Percentiles rank a stretch among this genome's conserved stretches.
Evolutionary conservation across 2,329 filamentous ascomycete genomes (phyloP).

Genomic region (Blastomyces emzantsi): DNA sequence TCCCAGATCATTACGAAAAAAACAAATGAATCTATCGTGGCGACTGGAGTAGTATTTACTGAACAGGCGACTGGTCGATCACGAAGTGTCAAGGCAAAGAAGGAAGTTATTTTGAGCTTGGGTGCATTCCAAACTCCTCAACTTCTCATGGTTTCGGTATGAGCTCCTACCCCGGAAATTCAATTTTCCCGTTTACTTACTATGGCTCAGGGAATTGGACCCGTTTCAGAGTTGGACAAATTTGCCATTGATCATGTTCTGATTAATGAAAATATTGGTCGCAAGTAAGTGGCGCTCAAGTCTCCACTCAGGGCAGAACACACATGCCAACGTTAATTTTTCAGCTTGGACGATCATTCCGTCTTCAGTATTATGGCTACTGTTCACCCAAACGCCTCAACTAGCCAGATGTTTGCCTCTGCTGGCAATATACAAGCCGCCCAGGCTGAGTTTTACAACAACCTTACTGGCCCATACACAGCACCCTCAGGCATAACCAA

Average conservation of each 20-base stretch:
- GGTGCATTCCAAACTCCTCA: slow-evolving; percentile 33
- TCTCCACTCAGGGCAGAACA: background rate
- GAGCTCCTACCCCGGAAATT: background rate
- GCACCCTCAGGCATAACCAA: slow-evolving; percentile 27
- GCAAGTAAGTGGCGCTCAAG: slow-evolving; percentile 17
- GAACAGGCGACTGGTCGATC: slow-evolving; percentile 21
- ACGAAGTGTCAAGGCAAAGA: slow-evolving; percentile 18
- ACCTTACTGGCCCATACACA: slow-evolving; percentile 25
- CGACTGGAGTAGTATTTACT: slow-evolving; percentile 24
- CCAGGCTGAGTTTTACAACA: slow-evolving; percentile 22
- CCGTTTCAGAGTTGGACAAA: slow-evolving; percentile 11
- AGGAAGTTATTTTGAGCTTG: slow-evolving; percentile 31
- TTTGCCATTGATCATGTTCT: slow-evolving; percentile 17
- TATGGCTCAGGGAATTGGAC: slow-evolving; percentile 25
- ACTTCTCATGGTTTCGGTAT: slow-evolving; percentile 30
- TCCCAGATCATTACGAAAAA: slow-evolving; percentile 19
- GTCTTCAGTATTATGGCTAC: slow-evolving; percentile 25
- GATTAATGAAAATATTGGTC: slow-evolving; percentile 27
- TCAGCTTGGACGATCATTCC: slow-evolving; percentile 20
- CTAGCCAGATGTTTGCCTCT: slow-evolving; percentile 15
- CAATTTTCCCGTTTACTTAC: background rate
- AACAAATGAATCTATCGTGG: slow-evolving; percentile 12
- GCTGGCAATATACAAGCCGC: slow-evolving; percentile 22
- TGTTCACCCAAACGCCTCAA: slow-evolving; percentile 21
- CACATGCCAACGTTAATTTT: background rate